A percentile compares a stretch with the other conserved stretches of the same genome.
Evolutionary conservation across 441 rosid genomes (phyloP).

Genomic region (Syzygium syzygioides): DNA sequence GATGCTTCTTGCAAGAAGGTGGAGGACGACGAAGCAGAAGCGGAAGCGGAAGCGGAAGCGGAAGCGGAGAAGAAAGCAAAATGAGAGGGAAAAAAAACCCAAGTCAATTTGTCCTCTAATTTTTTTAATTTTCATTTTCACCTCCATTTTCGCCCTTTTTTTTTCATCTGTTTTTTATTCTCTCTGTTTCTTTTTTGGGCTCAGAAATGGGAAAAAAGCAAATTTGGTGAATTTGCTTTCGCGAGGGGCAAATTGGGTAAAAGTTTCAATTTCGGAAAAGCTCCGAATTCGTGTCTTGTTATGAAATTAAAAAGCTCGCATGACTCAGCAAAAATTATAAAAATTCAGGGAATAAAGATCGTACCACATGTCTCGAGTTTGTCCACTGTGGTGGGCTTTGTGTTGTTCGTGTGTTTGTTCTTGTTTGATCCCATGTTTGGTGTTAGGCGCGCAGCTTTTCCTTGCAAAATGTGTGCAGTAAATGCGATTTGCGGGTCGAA

Average conservation of each 20-base stretch:
- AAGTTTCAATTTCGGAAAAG: neutral
- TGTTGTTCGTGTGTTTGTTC: neutral
- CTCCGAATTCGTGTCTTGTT: neutral
- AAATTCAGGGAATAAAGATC: neutral
- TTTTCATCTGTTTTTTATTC: neutral
- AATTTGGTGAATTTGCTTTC: neutral
- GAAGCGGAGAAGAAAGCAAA: neutral
- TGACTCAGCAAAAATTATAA: neutral
- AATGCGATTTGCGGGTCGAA: neutral
- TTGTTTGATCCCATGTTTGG: neutral
- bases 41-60: neutral
- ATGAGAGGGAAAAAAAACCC: neutral
- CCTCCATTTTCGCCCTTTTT: neutral
- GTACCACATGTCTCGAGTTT: neutral
- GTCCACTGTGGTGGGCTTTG: neutral
- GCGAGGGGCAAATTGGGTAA: neutral
- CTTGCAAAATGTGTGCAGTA: neutral
- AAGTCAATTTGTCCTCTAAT: neutral
- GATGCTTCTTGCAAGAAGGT: conserved; percentile 1
- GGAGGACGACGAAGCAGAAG: conserved; percentile 21
- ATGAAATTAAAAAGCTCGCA: neutral
- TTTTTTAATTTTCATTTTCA: neutral
- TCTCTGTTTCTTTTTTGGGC: too few relatives aligned
- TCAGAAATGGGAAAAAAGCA: neutral
- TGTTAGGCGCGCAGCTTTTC: neutral